These are phyloP conservation scores for Nepenthes mirabilis DNA, from an alignment of 148 eudicot genomes.

Conservation along the genomic window DNA sequence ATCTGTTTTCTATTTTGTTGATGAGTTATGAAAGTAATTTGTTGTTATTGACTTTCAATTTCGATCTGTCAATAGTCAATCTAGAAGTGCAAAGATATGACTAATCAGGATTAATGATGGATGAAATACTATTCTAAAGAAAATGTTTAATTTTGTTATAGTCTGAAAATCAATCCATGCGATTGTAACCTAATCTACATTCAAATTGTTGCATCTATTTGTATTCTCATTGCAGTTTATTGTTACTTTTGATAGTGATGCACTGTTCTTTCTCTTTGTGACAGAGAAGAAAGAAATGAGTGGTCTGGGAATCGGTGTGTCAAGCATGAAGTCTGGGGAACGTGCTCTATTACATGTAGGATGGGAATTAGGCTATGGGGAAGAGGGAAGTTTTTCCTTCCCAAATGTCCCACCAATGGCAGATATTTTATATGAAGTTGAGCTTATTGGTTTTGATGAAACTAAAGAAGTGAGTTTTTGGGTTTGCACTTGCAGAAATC, in stretches of 20 bases:
- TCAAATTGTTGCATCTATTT: background rate
- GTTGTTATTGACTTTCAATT: too few species aligned
- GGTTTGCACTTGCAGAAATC: background rate
- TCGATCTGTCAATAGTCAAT: too few species aligned
- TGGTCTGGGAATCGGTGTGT: constrained; percentile 73
- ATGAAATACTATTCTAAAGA: too few species aligned
- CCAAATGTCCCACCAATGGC: constrained; percentile 98
- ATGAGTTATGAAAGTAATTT: too few species aligned
- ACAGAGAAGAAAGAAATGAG: constrained; percentile 90
- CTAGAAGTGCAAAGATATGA: too few species aligned
- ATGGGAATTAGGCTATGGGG: constrained; percentile 86
- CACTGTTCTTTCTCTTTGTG: constrained; percentile 6
- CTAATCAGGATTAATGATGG: too few species aligned
- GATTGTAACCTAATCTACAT: background rate
- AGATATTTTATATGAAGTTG: constrained; percentile 85
- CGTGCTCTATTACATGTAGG: constrained; percentile 82
- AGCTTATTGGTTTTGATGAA: constrained; percentile 94
- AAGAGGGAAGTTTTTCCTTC: constrained; percentile 94
- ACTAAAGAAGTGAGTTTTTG: constrained; percentile 66
- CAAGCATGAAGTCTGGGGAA: constrained; percentile 86
- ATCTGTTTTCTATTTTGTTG: too few species aligned
- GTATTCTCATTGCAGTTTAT: background rate
- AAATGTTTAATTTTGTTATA: too few species aligned
- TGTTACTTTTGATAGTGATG: background rate
- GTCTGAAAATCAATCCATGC: too few species aligned